Base-by-base conservation (phyloP, 106 monocot species). In the Acanthochlamys bracteata region DNA sequence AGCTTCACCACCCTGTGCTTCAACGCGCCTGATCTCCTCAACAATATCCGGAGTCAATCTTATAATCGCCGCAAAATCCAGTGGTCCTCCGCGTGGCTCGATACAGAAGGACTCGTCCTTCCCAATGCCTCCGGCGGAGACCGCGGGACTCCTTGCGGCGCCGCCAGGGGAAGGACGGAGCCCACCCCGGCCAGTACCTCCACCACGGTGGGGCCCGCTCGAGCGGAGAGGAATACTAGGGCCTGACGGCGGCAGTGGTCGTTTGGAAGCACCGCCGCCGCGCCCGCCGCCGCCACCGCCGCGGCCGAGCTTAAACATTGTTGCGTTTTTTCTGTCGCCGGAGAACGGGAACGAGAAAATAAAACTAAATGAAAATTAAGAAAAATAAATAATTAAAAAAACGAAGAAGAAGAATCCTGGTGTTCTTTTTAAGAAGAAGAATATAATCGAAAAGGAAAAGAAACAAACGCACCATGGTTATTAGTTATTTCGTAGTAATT, bases 51-150 rank as follows among this genome's bases (percentile, higher is more conserved):
- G 95, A 15, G 84, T 83, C 7, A 96, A 69, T 20, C 90, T 66
- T 25, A 96, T 83, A 26, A 91, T 96, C 27, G 90, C 84, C 13
- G 78, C 95, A 26, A 95, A 90, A 60, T 86, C 80, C 24, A 78
- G 81, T 55, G 71, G 26, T 1, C 68, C 78, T 3, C 68, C 78
- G 1, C 68, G 55, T 1, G 82, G 74, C 14, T 71, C 74, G 20
- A 95, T 79, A 56, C 66, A 75, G 74, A 95, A 90, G 51, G 75
- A 49, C 78, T 95, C 95, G 54, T 90, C 90, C 15, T 62, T 45
- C 12, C 61, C 81, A 12, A 59, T 49, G 11, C 33, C 33, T 33
- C 39, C 69, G 3, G 15, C 25, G 10, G 27, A 8, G 61, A 27
- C 39, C 17, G n/a, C 61, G 16, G 64, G 21, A 33, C 33, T 33